Conservation (phyloP, 2,329 filamentous ascomycete species). For the Talaromyces sp. region DNA sequence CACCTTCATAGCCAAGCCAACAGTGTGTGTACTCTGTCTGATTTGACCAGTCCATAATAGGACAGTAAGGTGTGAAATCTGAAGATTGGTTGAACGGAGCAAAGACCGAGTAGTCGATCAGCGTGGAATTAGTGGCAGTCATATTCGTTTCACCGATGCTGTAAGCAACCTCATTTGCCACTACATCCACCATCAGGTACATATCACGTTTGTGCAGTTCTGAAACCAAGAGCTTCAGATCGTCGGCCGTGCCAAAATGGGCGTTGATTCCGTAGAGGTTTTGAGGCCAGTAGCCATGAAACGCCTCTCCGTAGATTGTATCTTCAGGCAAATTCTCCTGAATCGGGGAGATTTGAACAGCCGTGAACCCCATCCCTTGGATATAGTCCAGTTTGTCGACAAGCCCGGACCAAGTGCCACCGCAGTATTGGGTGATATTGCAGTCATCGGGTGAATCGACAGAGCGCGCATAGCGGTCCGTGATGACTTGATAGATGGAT, state of each 20-base stretch:
- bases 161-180: constrained; percentile 43
- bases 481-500: constrained; percentile 43
- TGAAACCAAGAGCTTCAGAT: constrained; percentile 42
- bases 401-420: constrained; percentile 46
- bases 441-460: constrained; percentile 26
- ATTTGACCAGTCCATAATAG: constrained; percentile 30
- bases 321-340: constrained; percentile 31
- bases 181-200: constrained; percentile 50
- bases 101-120: constrained; percentile 22
- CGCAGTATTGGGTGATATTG: constrained; percentile 38
- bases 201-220: constrained; percentile 43
- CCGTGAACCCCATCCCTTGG: constrained; percentile 44
- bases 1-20: constrained; percentile 48
- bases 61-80: constrained; percentile 30
- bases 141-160: constrained; percentile 18
- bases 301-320: constrained; percentile 38
- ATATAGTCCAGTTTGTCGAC: constrained; percentile 47
- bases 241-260: constrained; percentile 44
- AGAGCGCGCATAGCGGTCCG: constrained; percentile 38
- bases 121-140: neutral
- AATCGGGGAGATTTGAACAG: constrained; percentile 42
- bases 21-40: constrained; percentile 37
- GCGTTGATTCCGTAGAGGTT: constrained; percentile 45
- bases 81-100: constrained; percentile 24
- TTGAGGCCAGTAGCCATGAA: constrained; percentile 48